Evolutionary conservation across 2,329 filamentous ascomycete genomes (phyloP).

Genomic region (Ophiostoma tasmaniense): DNA sequence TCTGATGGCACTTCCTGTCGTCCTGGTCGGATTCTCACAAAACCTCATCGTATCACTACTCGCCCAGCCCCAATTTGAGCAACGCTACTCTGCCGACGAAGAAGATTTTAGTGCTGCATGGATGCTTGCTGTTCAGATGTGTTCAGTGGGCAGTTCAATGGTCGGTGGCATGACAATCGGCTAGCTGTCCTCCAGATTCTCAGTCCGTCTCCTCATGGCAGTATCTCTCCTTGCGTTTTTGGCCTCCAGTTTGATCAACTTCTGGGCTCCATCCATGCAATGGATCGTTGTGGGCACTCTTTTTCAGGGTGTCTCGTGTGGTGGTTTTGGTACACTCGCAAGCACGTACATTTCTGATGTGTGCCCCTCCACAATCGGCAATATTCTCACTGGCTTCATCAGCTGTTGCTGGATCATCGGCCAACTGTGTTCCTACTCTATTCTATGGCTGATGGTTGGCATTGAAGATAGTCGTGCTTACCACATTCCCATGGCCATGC

Average conservation of each 20-base stretch:
- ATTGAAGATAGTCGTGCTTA: slow-evolving; percentile 19
- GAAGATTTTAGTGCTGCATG: slow-evolving; percentile 18
- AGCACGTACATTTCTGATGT: slow-evolving; percentile 22
- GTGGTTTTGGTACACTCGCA: slow-evolving; percentile 21
- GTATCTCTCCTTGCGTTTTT: slow-evolving; percentile 15
- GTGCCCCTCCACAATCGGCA: slow-evolving; percentile 18
- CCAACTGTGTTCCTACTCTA: slow-evolving; percentile 18
- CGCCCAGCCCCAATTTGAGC: slow-evolving; percentile 23
- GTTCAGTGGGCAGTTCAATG: slow-evolving; percentile 20
- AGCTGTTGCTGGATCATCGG: slow-evolving; percentile 23
- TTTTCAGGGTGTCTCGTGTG: slow-evolving; percentile 21
- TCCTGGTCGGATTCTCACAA: slow-evolving; percentile 23
- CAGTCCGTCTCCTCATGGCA: slow-evolving; percentile 16
- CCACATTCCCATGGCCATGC: slow-evolving; percentile 21
- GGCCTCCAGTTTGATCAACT: slow-evolving; percentile 19
- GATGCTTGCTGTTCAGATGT: slow-evolving; percentile 22
- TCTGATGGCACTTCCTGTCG: slow-evolving; percentile 20
- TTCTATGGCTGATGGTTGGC: slow-evolving; percentile 19
- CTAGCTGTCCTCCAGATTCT: slow-evolving; percentile 19
- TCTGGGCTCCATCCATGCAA: slow-evolving; percentile 19
- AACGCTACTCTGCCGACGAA: slow-evolving; percentile 22
- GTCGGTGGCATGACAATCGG: slow-evolving; percentile 19
- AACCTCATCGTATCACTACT: slow-evolving; percentile 22
- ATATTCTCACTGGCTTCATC: slow-evolving; percentile 21
- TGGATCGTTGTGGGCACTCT: slow-evolving; percentile 21